Evolutionary conservation across 2,329 filamentous ascomycete species (phyloP).

Genomic region (Lecanoromycetidae sp.): DNA sequence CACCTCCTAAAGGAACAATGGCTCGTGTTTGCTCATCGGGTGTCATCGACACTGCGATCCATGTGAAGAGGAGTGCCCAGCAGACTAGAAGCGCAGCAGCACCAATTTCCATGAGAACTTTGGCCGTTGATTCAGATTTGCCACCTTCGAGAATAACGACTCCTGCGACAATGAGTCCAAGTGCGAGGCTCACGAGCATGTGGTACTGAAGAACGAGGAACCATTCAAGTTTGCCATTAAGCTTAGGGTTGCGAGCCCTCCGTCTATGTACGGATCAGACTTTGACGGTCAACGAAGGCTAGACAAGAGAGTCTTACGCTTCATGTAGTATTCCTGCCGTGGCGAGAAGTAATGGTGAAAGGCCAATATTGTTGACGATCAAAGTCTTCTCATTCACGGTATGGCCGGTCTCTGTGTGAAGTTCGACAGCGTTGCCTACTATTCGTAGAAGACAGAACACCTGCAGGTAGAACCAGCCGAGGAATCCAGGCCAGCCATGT

Average conservation of each 20-base stretch:
- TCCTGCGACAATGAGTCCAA: conserved; percentile 5
- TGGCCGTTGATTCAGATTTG: background rate
- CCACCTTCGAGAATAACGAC: background rate
- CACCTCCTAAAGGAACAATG: too few species aligned
- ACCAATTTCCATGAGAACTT: conserved; percentile 1
- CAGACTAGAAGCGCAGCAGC: background rate
- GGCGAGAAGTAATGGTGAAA: conserved; percentile 19
- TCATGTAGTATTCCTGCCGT: conserved; percentile 19
- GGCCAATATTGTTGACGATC: conserved; percentile 17
- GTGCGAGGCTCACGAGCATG: conserved; percentile 1
- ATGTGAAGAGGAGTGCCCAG: conserved; percentile 6
- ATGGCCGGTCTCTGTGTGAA: conserved; percentile 2
- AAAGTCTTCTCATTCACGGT: background rate
- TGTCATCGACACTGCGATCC: background rate
- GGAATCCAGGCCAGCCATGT: conserved; percentile 10
- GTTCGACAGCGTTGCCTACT: conserved; percentile 12
- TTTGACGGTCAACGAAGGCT: too few species aligned
- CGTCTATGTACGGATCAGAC: background rate
- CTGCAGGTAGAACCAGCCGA: conserved; percentile 11
- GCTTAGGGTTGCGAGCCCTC: background rate
- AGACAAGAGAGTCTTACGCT: conserved; percentile 13
- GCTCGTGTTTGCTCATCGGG: too few species aligned
- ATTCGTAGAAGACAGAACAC: conserved; percentile 19
- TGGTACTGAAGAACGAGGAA: conserved; percentile 13
- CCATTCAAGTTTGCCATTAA: background rate